Evolutionary conservation across 805 yeast genomes (phyloP).

Genomic region (Metschnikowia picachoensis): DNA sequence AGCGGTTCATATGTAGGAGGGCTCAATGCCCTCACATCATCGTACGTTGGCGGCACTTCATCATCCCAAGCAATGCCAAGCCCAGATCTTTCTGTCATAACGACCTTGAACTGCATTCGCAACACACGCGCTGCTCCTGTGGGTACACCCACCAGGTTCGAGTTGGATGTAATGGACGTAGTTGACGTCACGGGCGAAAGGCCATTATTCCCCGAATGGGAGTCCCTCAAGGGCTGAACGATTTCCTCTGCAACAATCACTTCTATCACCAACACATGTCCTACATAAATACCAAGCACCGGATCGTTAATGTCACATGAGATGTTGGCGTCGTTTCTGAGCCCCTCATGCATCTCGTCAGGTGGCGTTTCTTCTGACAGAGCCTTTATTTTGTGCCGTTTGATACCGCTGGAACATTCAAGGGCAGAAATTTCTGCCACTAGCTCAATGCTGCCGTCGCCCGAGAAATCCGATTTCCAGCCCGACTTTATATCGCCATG

Average conservation of each 20-base stretch:
- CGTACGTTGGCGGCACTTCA: slow-evolving; percentile 96
- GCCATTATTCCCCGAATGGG: slow-evolving; percentile 8
- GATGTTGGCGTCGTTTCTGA: slow-evolving; percentile 47
- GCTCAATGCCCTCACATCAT: slow-evolving; percentile 72
- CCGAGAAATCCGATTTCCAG: slow-evolving; percentile 90
- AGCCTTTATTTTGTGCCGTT: slow-evolving; percentile 41
- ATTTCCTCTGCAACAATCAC: slow-evolving; percentile 92
- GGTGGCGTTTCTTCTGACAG: slow-evolving; percentile 34
- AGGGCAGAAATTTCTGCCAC: slow-evolving; percentile 66
- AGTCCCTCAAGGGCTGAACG: slow-evolving; percentile 35
- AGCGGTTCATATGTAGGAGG: slow-evolving; percentile 75
- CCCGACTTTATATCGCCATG: slow-evolving; percentile 84
- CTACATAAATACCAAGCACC: slow-evolving; percentile 68
- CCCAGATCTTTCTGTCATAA: slow-evolving; percentile 86
- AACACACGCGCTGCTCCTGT: slow-evolving; percentile 95
- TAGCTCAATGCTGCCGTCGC: slow-evolving; percentile 74
- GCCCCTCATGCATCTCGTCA: slow-evolving; percentile 26
- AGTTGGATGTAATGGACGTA: slow-evolving; percentile 15
- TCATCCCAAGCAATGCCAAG: slow-evolving; percentile 98
- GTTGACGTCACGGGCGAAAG: slow-evolving; percentile 27
- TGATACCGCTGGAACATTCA: slow-evolving; percentile 50
- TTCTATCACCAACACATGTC: slow-evolving; percentile 77
- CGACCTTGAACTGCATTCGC: slow-evolving; percentile 89
- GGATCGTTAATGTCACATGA: slow-evolving; percentile 84
- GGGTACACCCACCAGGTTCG: slow-evolving; percentile 54